Evolutionary conservation across 2,329 filamentous ascomycete genomes (phyloP).

Genomic region (Aspergillus costaricaensis): DNA sequence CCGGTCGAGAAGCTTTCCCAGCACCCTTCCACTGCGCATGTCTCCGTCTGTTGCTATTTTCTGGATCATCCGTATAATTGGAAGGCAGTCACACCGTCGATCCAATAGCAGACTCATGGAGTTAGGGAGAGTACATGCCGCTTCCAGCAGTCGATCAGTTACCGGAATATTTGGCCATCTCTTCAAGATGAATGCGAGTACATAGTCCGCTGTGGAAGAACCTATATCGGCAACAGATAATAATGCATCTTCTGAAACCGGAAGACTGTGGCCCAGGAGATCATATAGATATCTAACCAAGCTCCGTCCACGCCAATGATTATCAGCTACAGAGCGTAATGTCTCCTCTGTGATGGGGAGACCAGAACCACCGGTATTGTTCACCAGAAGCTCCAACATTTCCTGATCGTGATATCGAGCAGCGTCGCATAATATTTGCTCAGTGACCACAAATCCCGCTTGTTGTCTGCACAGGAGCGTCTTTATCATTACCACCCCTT

Average conservation of each 20-base stretch:
- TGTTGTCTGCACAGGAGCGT: background rate
- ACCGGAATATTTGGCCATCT: background rate
- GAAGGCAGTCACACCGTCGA: background rate
- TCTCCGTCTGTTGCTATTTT: background rate
- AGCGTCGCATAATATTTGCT: background rate
- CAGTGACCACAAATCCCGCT: background rate
- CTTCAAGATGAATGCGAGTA: background rate
- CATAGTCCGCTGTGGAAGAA: background rate
- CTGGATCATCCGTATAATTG: background rate
- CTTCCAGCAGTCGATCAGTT: background rate
- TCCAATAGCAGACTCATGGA: background rate
- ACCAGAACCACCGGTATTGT: background rate
- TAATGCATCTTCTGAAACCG: background rate
- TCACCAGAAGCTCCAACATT: background rate
- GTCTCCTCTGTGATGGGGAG: background rate
- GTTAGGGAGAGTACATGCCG: background rate
- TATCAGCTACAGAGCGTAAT: background rate
- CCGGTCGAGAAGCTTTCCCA: background rate
- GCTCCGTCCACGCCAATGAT: background rate
- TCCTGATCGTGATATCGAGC: background rate
- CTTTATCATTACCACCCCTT: background rate
- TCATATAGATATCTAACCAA: background rate
- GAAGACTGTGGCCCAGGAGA: background rate
- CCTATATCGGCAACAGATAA: background rate
- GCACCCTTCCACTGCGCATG: too few relatives aligned